Evolutionary conservation across 2,329 filamentous ascomycete species (phyloP).

Genomic region (Stenocarpella maydis): DNA sequence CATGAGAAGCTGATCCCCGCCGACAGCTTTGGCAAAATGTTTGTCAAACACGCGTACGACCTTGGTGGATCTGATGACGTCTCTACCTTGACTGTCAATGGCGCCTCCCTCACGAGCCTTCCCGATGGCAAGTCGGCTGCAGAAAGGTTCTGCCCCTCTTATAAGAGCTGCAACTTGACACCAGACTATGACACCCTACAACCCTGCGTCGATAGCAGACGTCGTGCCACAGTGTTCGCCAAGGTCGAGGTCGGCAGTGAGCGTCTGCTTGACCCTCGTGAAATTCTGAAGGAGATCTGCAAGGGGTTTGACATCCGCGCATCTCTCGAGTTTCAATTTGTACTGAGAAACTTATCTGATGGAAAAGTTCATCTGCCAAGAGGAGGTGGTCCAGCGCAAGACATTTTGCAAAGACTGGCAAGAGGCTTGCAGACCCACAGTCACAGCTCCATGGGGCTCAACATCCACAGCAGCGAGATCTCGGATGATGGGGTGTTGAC

Average conservation of each 20-base stretch:
- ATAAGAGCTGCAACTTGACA: neutral
- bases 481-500: neutral
- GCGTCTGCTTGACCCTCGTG: neutral
- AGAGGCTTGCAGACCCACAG: neutral
- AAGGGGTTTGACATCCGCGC: neutral
- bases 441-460: neutral
- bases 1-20: neutral
- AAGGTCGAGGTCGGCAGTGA: neutral
- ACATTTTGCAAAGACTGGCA: neutral
- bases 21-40: neutral
- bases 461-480: neutral
- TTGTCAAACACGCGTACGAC: neutral
- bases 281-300: neutral
- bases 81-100: neutral
- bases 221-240: neutral
- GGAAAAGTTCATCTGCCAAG: neutral
- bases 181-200: neutral
- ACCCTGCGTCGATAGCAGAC: neutral
- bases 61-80: neutral
- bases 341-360: neutral
- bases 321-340: slow-evolving; percentile 1
- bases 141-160: neutral
- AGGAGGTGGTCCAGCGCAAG: too few relatives aligned
- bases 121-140: neutral
- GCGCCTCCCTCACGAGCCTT: neutral